phyloP scores from a whole-genome alignment of 192 early-diverging fungal genomes.

The Coemansia umbellata region DNA sequence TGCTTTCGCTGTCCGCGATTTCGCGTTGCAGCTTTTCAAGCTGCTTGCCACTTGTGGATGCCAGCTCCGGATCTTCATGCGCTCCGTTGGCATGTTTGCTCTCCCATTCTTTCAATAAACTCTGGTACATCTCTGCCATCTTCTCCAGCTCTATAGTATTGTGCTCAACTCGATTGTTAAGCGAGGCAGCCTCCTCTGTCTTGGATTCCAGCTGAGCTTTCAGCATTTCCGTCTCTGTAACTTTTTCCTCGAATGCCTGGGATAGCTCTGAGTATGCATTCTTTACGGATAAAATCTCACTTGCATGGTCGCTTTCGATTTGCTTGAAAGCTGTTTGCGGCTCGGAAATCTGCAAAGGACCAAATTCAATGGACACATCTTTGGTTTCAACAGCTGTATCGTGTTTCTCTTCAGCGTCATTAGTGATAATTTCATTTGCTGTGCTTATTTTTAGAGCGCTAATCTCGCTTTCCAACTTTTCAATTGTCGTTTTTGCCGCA shows the following conservation, averaged over 20 bases:
- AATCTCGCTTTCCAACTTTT: conserved; percentile 21
- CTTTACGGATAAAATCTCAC: conserved; percentile 1
- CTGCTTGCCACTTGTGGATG: conserved; percentile 8
- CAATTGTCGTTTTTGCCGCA: conserved; percentile 16
- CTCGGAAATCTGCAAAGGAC: not conserved
- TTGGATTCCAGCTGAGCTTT: not conserved
- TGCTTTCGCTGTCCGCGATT: conserved; percentile 7
- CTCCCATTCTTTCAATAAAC: conserved; percentile 15
- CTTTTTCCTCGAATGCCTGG: not conserved
- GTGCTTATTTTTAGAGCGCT: not conserved
- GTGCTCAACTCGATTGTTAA: conserved; percentile 15
- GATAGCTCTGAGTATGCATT: not conserved
- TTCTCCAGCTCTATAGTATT: conserved; percentile 10
- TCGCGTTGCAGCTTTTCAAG: conserved; percentile 26
- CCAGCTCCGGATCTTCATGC: conserved; percentile 9
- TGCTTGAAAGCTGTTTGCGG: not conserved
- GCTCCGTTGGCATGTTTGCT: conserved; percentile 5
- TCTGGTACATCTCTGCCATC: conserved; percentile 13
- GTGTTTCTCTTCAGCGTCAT: not conserved
- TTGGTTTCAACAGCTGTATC: not conserved
- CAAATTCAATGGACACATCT: not conserved
- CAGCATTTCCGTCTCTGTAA: not conserved
- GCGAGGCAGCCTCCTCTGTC: not conserved
- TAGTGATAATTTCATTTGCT: not conserved
- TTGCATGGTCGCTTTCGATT: not conserved